Evolutionary conservation across 2,329 filamentous ascomycete genomes (phyloP), one percentile per base, ranked within the genome.

Genomic region (Mycosphaerella sp.): DNA sequence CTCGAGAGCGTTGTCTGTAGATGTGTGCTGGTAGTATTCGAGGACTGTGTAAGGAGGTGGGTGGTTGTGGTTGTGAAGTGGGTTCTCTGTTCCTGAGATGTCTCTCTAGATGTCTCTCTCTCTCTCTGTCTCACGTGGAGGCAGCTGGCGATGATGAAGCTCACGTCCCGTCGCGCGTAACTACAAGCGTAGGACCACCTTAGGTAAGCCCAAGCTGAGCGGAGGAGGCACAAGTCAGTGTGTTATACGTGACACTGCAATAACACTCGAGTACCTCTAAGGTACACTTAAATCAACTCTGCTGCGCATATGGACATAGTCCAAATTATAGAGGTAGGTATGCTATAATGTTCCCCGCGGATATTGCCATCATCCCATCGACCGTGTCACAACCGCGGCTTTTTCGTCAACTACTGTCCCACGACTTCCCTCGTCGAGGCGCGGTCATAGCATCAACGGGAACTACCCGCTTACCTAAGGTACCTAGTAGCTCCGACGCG

Each of bases 71-170:
- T 51, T 50, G 54, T 48, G 50, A 54, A 32, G 45, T 53, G 47
- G 29, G 34, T n/a, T 29, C 10, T n/a, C 10, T 38, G 34, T 38
- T 38, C 34, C 9, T 36, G 9, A 17, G 3, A 3, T 36, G 34
- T 36, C 9, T 36, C 4, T 36, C 26, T 36, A 8, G 3, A 3
- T 10, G 34, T 36, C 9, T 36, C 4, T 36, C 34, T 29, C 41
- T 11, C 36, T 42, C 34, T 38, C 34, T 38, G 4, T 29, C 26
- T 7, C 26, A 29, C 38, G 3, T 21, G 21, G 21, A 53, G 56
- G 52, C 52, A 45, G 56, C 53, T 58, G 48, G 52, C 39, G 55
- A 53, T 58, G 55, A 55, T 55, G 52, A 48, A 53, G 47, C 55
- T 56, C 34, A 38, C 46, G 36, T 29, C 26, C 26, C 26, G 21